Conservation (phyloP, 1,284 basidiomycete genomes). For the Anthracocystis walkeri region DNA sequence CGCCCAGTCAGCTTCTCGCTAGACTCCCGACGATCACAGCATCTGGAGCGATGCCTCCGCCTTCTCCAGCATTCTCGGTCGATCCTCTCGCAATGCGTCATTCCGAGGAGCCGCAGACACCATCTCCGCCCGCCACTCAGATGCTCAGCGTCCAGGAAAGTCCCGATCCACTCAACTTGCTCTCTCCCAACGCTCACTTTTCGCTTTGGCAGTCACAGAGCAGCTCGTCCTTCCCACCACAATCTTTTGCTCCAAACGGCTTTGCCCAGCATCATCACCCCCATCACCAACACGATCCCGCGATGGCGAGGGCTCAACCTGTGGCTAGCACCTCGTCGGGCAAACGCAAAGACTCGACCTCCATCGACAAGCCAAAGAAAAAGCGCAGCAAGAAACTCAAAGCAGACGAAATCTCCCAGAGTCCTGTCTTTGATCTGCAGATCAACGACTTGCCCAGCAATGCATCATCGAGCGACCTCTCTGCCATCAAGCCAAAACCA, state of each 20-base stretch:
- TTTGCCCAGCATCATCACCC: slow-evolving; percentile 7
- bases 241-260: slow-evolving; percentile 6
- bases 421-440: slow-evolving; percentile 18
- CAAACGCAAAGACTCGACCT: slow-evolving; percentile 31
- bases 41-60: slow-evolving; percentile 9
- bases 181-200: slow-evolving; percentile 34
- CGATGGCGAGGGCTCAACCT: slow-evolving; percentile 20
- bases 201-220: slow-evolving; percentile 34
- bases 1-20: slow-evolving; percentile 31
- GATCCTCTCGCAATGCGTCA: slow-evolving; percentile 10
- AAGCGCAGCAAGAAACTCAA: slow-evolving; percentile 40
- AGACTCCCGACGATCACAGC: slow-evolving; percentile 4
- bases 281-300: slow-evolving; percentile 1
- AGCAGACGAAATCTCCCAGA: slow-evolving; percentile 1
- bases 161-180: slow-evolving; percentile 51
- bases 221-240: slow-evolving; percentile 8
- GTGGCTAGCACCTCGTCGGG: not conserved
- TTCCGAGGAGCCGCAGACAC: slow-evolving; percentile 33
- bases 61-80: slow-evolving; percentile 13
- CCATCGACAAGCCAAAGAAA: slow-evolving; percentile 24
- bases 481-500: not conserved
- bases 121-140: slow-evolving; percentile 11
- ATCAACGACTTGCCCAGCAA: not conserved
- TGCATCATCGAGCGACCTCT: not conserved
- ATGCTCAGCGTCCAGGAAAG: slow-evolving; percentile 38